These are phyloP conservation scores for Endogone sp. DNA, from an alignment of 192 early-diverging fungal genomes.

Conservation along the genomic window DNA sequence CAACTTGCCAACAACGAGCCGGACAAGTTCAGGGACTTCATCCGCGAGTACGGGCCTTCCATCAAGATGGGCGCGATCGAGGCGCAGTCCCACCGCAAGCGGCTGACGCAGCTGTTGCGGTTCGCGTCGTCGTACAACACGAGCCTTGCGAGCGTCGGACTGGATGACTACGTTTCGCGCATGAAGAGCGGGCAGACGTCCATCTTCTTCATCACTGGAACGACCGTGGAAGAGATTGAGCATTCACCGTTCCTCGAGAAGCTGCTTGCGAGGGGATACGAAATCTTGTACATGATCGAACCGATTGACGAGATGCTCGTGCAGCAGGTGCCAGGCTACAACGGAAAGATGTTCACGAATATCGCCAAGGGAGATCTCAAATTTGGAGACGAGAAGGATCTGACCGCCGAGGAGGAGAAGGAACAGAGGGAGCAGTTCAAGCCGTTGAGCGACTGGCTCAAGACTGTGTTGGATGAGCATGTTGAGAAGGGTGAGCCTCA, in stretches of 20 bases:
- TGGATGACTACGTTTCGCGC: slow-evolving; percentile 76
- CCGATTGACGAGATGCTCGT: slow-evolving; percentile 76
- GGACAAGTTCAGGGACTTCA: slow-evolving; percentile 67
- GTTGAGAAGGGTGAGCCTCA: slow-evolving; percentile 36
- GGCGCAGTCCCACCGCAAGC: slow-evolving; percentile 62
- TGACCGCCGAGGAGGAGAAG: slow-evolving; percentile 41
- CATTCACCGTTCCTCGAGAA: slow-evolving; percentile 92
- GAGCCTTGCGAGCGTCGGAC: slow-evolving; percentile 40
- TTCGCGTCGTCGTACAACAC: slow-evolving; percentile 64
- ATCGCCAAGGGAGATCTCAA: slow-evolving; percentile 62
- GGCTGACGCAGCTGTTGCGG: slow-evolving; percentile 80
- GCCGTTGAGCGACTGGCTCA: slow-evolving; percentile 58
- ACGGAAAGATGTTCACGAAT: slow-evolving; percentile 77
- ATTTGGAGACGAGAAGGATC: slow-evolving; percentile 54
- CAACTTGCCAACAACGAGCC: slow-evolving; percentile 59
- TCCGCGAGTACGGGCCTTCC: slow-evolving; percentile 66
- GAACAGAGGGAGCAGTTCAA: slow-evolving; percentile 46
- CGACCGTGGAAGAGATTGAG: slow-evolving; percentile 59
- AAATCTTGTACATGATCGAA: slow-evolving; percentile 82
- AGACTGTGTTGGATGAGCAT: slow-evolving; percentile 36
- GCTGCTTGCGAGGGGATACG: slow-evolving; percentile 81
- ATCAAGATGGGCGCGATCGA: slow-evolving; percentile 92
- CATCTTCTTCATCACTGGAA: slow-evolving; percentile 85
- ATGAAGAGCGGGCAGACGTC: slow-evolving; percentile 91
- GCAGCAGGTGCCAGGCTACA: slow-evolving; percentile 66